These are phyloP conservation scores for Penicillium occitanis DNA, from an alignment of 2,329 filamentous ascomycete genomes.

Conservation along the genomic window DNA sequence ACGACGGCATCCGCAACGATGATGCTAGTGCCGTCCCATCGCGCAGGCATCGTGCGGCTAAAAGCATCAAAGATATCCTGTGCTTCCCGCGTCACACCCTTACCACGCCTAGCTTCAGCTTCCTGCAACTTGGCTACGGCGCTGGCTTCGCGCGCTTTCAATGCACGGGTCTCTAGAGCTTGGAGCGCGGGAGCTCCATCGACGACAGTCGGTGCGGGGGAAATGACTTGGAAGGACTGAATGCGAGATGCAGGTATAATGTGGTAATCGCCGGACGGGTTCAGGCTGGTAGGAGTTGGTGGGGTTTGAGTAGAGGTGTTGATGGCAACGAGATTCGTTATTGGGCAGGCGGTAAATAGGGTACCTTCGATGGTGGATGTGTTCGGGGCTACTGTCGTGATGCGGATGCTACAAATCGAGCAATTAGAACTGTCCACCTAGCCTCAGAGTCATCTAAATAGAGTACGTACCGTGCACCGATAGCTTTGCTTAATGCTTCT, in stretches of 20 bases:
- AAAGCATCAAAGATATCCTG: constrained; percentile 65
- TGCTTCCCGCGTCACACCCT: constrained; percentile 60
- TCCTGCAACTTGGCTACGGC: constrained; percentile 59
- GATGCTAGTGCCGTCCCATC: constrained; percentile 61
- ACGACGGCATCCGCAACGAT: constrained; percentile 62
- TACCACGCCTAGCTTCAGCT: constrained; percentile 58
- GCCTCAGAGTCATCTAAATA: neutral
- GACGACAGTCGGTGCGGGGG: constrained; percentile 36
- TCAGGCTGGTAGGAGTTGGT: constrained; percentile 32
- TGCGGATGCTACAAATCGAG: constrained; percentile 51
- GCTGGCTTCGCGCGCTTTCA: constrained; percentile 56
- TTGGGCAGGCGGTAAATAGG: constrained; percentile 61
- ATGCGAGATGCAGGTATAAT: constrained; percentile 62
- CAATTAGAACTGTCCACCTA: neutral
- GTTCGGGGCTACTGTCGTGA: constrained; percentile 55
- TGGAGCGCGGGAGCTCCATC: constrained; percentile 39
- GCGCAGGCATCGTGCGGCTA: constrained; percentile 59
- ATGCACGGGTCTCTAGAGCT: constrained; percentile 54
- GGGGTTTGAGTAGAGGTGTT: constrained; percentile 53
- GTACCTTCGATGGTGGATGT: constrained; percentile 59
- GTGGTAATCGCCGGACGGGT: constrained; percentile 56
- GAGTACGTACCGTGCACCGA: constrained; percentile 60
- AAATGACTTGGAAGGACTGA: constrained; percentile 56
- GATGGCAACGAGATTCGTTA: constrained; percentile 62
- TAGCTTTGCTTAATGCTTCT: constrained; percentile 57